A percentile compares a stretch with the other conserved stretches of the same genome.
These are phyloP conservation scores for Silene latifolia DNA, from an alignment of 148 eudicot species.

Conservation along the genomic window DNA sequence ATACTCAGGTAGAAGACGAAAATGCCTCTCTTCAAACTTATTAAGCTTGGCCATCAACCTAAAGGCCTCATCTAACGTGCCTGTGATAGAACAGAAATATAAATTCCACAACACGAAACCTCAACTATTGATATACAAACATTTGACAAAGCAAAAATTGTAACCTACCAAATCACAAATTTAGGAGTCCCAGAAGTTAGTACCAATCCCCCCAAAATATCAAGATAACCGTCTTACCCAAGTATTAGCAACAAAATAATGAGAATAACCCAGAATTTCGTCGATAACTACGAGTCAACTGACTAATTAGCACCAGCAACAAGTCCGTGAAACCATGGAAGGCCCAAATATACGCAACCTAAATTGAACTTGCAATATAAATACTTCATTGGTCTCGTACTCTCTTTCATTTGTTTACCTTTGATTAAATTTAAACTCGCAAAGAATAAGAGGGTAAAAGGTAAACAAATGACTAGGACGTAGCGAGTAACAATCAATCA, in stretches of 20 bases:
- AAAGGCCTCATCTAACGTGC: constrained; percentile 58
- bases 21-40: constrained; percentile 75
- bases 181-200: not conserved
- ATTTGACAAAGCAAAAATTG: not conserved
- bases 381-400: too few species aligned
- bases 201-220: not conserved
- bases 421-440: too few species aligned
- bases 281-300: too few species aligned
- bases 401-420: too few species aligned
- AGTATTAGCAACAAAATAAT: too few species aligned
- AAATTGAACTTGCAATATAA: not conserved
- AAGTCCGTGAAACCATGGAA: too few species aligned
- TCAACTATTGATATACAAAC: not conserved
- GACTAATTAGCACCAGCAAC: too few species aligned
- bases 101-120: constrained; percentile 6
- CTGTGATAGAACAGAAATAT: constrained; percentile 36
- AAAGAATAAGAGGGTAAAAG: not conserved
- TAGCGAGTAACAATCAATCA: too few species aligned
- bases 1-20: constrained; percentile 61
- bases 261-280: too few species aligned
- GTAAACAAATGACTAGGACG: too few species aligned
- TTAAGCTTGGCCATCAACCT: constrained; percentile 67
- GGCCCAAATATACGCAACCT: too few species aligned
- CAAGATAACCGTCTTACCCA: not conserved
- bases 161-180: not conserved